Conservation (phyloP, 169 alveolate genomes). For the Blepharisma undulans region DNA sequence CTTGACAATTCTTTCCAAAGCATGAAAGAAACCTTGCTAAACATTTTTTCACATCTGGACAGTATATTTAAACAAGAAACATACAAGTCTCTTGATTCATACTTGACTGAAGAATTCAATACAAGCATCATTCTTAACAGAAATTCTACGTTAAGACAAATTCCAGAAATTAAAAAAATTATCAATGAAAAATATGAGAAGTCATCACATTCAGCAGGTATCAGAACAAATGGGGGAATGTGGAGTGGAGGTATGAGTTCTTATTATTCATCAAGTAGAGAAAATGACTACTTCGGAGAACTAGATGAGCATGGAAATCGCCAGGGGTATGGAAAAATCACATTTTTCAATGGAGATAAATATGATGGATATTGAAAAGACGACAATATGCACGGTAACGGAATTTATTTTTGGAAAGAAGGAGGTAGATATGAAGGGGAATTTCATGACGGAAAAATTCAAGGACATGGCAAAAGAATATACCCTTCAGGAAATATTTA, state of each 20-base stretch:
- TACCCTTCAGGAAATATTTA: slow-evolving; percentile 62
- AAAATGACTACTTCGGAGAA: slow-evolving; percentile 13
- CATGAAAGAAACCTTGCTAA: neutral
- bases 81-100: neutral
- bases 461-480: slow-evolving; percentile 39
- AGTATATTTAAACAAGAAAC: neutral
- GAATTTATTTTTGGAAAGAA: slow-evolving; percentile 2
- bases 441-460: neutral
- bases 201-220: neutral
- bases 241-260: neutral
- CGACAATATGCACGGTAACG: slow-evolving; percentile 10
- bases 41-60: neutral
- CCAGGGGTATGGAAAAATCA: slow-evolving; percentile 39
- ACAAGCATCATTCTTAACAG: neutral
- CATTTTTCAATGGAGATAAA: neutral
- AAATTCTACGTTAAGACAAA: neutral
- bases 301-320: slow-evolving; percentile 42
- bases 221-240: neutral
- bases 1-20: neutral
- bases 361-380: slow-evolving; percentile 37
- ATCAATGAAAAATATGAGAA: neutral
- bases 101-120: neutral
- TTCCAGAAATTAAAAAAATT: neutral
- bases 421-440: slow-evolving; percentile 37
- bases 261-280: neutral